Evolutionary conservation across 805 yeast genomes (phyloP).

Genomic region (Candida corydali): DNA sequence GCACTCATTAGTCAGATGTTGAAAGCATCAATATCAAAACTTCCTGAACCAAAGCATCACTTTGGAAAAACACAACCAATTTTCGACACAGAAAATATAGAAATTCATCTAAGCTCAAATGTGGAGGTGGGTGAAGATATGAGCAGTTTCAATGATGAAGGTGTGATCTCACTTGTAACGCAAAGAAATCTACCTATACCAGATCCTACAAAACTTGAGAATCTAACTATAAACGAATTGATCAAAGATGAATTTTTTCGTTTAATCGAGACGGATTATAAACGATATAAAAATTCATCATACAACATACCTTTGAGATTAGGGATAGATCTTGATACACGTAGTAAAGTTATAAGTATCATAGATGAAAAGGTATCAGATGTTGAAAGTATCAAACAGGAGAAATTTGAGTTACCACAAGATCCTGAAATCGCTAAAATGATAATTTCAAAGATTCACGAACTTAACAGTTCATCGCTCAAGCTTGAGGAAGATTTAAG

Average conservation of each 20-base stretch:
- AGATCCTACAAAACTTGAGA: slow-evolving; percentile 13
- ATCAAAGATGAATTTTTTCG: slow-evolving; percentile 28
- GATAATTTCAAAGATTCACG: slow-evolving; percentile 16
- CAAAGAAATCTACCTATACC: slow-evolving; percentile 45
- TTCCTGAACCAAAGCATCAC: slow-evolving; percentile 40
- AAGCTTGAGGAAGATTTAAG: slow-evolving; percentile 4
- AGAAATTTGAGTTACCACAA: slow-evolving; percentile 12
- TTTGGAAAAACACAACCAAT: slow-evolving; percentile 31
- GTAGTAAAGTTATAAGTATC: slow-evolving; percentile 14
- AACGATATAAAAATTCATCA: slow-evolving; percentile 22
- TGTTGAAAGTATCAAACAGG: slow-evolving; percentile 1
- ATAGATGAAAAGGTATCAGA: slow-evolving; percentile 11
- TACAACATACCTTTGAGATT: slow-evolving; percentile 16
- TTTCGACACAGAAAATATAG: slow-evolving; percentile 19
- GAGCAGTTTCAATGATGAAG: slow-evolving; percentile 40
- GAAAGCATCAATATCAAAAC: slow-evolving; percentile 12
- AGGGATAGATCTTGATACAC: slow-evolving; percentile 28
- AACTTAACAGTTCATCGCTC: slow-evolving; percentile 9
- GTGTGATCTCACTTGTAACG: too few relatives aligned
- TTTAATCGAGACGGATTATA: slow-evolving; percentile 41
- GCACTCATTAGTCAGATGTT: slow-evolving; percentile 9
- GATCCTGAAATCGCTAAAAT: slow-evolving; percentile 14
- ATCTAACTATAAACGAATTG: slow-evolving; percentile 1
- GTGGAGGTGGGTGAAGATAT: slow-evolving; percentile 21
- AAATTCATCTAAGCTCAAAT: slow-evolving; percentile 14